Percentiles rank a stretch among this genome's conserved stretches.
Conservation (phyloP, 2,329 filamentous ascomycete species). For the Paracorniculantispora psalliotae region DNA sequence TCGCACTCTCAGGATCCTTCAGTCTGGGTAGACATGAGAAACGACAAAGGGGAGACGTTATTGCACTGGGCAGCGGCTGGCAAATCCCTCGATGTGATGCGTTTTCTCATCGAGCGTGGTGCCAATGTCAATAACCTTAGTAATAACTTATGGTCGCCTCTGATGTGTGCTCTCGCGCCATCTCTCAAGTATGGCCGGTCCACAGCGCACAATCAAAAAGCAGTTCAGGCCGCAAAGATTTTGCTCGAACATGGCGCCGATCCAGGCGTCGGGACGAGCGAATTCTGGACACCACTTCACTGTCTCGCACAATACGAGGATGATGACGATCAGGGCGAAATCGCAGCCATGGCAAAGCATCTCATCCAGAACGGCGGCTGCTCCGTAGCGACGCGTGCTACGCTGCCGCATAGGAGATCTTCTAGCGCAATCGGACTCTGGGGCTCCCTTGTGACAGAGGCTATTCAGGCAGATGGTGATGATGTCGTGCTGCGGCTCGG, state of each 20-base stretch:
- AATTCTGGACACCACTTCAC: constrained; percentile 4
- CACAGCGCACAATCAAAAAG: constrained; percentile 3
- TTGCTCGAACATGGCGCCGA: neutral
- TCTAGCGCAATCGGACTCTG: neutral
- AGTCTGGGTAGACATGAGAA: constrained; percentile 2
- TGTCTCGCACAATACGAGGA: neutral
- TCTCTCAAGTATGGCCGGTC: constrained; percentile 1
- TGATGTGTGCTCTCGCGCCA: constrained; percentile 5
- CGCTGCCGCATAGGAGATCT: neutral
- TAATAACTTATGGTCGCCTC: constrained; percentile 1
- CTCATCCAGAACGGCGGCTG: neutral
- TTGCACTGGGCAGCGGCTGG: neutral
- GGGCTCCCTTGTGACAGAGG: neutral
- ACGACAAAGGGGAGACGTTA: neutral
- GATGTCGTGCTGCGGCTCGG: neutral
- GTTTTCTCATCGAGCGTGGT: constrained; percentile 1
- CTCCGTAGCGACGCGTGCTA: neutral
- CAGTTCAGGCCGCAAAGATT: neutral
- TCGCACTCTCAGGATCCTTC: neutral
- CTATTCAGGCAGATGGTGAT: neutral
- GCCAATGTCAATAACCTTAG: neutral
- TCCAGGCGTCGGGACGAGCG: neutral
- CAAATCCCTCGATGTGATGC: neutral
- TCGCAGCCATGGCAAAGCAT: neutral
- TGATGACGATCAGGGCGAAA: neutral